Conservation (phyloP, 352 stramenopile species). For the Globisporangium sylvaticum region DNA sequence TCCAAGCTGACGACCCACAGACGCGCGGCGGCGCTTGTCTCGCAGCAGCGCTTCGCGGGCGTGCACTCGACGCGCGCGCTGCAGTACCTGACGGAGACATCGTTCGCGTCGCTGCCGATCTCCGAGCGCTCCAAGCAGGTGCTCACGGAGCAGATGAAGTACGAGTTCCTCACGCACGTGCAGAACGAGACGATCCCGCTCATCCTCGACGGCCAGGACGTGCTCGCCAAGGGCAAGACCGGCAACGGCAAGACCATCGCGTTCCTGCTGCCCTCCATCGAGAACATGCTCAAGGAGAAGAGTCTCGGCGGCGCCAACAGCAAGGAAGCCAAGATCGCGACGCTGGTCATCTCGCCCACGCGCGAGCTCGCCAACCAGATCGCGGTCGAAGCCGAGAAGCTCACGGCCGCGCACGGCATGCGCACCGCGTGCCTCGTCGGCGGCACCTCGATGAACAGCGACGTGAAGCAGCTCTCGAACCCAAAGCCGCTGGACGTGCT, state of each 20-base stretch:
- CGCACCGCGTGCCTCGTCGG: constrained; percentile 71
- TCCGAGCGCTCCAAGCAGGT: constrained; percentile 55
- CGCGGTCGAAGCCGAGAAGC: constrained; percentile 76
- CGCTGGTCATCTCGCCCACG: constrained; percentile 73
- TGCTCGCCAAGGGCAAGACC: constrained; percentile 91
- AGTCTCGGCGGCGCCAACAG: not conserved
- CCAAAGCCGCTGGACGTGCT: constrained; percentile 87
- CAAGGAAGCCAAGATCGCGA: constrained; percentile 14
- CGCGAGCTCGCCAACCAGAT: constrained; percentile 96
- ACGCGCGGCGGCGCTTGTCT: constrained; percentile 6
- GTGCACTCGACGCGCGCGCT: constrained; percentile 14
- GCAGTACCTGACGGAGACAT: constrained; percentile 41
- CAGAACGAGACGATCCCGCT: constrained; percentile 84
- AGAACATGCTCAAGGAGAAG: constrained; percentile 44
- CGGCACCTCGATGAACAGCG: constrained; percentile 86
- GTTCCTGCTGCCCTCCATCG: constrained; percentile 74
- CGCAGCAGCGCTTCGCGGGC: constrained; percentile 10
- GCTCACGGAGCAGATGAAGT: constrained; percentile 80
- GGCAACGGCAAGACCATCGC: constrained; percentile 91
- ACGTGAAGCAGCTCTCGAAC: constrained; percentile 34
- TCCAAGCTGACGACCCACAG: constrained; percentile 10
- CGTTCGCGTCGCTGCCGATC: constrained; percentile 54
- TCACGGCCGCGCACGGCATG: constrained; percentile 86
- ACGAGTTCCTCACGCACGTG: constrained; percentile 87
- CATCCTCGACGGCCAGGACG: constrained; percentile 77